phyloP scores from a whole-genome alignment of 768 basidiomycete species.

The Dendrothele bispora region DNA sequence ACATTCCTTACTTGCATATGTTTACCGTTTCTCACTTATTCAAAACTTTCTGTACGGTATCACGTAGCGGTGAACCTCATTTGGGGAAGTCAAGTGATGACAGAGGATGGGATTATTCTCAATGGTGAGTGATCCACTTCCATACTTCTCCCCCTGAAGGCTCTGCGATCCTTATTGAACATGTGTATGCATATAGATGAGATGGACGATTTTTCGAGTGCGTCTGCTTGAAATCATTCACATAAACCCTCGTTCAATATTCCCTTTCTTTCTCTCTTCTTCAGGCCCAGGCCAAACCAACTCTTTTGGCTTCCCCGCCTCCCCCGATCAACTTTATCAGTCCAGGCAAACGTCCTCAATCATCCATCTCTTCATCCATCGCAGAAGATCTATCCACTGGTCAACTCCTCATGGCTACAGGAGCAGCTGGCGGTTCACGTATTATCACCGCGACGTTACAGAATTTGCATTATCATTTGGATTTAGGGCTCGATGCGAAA shows the following conservation, averaged over 20 bases:
- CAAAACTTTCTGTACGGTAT: background rate
- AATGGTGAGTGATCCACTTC: too few relatives aligned
- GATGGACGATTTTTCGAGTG: conserved; percentile 32
- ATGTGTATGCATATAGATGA: too few relatives aligned
- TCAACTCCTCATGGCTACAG: conserved; percentile 34
- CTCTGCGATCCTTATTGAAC: too few relatives aligned
- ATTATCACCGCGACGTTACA: too few relatives aligned
- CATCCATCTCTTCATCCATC: conserved; percentile 30
- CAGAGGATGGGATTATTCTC: conserved; percentile 21
- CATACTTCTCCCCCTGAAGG: too few relatives aligned
- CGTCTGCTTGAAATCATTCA: too few relatives aligned
- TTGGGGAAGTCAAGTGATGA: conserved; percentile 28
- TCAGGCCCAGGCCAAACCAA: conserved; percentile 22
- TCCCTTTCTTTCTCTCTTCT: too few relatives aligned
- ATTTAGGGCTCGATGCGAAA: too few relatives aligned
- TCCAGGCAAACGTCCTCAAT: conserved; percentile 33
- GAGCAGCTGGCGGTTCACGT: conserved; percentile 39
- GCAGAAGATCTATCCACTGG: conserved; percentile 34
- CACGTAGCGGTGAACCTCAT: too few relatives aligned
- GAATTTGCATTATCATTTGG: too few relatives aligned
- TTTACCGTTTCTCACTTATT: background rate
- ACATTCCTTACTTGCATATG: background rate
- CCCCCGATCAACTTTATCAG: conserved; percentile 34
- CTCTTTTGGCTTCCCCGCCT: conserved; percentile 36
- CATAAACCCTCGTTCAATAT: too few relatives aligned